phyloP scores from a whole-genome alignment of 768 basidiomycete species.

The Boletus coccyginus region DNA sequence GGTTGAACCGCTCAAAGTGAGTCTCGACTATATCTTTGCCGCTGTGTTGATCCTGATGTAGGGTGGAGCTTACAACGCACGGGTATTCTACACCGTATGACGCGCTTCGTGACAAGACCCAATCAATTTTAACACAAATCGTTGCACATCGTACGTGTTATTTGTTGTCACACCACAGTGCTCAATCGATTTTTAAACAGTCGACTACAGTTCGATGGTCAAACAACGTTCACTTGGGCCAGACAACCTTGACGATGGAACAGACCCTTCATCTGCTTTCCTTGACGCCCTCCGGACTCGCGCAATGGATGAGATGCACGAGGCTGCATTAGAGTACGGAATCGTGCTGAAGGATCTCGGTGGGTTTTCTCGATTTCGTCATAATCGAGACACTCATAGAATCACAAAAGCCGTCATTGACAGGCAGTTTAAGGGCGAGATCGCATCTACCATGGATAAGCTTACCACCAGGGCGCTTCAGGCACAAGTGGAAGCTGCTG shows the following conservation, averaged over 20 bases:
- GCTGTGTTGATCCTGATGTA: conserved; percentile 38
- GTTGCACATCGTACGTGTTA: conserved; percentile 66
- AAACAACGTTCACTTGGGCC: conserved; percentile 80
- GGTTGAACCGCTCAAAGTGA: conserved; percentile 47
- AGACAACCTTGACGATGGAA: conserved; percentile 68
- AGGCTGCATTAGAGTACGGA: conserved; percentile 80
- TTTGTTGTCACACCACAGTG: not conserved
- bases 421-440: conserved; percentile 86
- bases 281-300: conserved; percentile 77
- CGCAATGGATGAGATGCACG: conserved; percentile 84
- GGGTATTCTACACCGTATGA: conserved; percentile 85
- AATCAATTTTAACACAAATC: conserved; percentile 84
- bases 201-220: conserved; percentile 62
- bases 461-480: conserved; percentile 80
- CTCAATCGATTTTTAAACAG: conserved; percentile 20
- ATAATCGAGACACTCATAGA: not conserved
- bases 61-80: conserved; percentile 68
- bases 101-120: conserved; percentile 76
- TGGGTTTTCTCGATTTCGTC: conserved; percentile 25
- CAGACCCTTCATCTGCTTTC: conserved; percentile 71
- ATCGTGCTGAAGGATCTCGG: conserved; percentile 80
- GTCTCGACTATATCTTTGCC: not conserved
- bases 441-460: conserved; percentile 82
- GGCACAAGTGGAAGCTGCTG: conserved; percentile 85
- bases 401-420: conserved; percentile 70